Conservation (phyloP, 2,329 filamentous ascomycete genomes). For the Phialophora tarda region DNA sequence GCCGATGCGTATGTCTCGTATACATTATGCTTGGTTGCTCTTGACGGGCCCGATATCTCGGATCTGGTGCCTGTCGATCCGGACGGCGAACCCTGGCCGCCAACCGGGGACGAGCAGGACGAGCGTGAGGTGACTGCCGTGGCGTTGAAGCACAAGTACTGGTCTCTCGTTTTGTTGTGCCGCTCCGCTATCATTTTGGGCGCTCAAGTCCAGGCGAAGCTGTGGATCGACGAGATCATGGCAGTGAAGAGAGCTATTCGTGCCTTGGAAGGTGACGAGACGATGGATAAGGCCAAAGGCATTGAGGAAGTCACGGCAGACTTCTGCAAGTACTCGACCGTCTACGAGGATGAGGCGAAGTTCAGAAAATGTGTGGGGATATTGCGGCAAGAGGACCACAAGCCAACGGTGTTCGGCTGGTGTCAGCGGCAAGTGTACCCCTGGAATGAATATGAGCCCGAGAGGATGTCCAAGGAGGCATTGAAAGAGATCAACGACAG, state of each 20-base stretch:
- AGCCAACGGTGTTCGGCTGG: constrained; percentile 41
- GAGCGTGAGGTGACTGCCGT: constrained; percentile 44
- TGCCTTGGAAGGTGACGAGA: background rate
- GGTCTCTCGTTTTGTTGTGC: constrained; percentile 27
- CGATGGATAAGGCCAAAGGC: constrained; percentile 3
- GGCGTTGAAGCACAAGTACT: constrained; percentile 31
- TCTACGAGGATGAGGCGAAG: constrained; percentile 37
- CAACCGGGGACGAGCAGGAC: constrained; percentile 45
- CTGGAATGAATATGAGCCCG: constrained; percentile 67
- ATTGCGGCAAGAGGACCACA: constrained; percentile 8
- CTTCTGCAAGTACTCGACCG: constrained; percentile 49
- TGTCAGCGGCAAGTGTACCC: constrained; percentile 64
- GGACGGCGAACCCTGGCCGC: constrained; percentile 41
- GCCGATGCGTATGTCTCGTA: constrained; percentile 90
- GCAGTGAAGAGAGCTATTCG: constrained; percentile 11
- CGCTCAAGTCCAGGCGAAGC: constrained; percentile 27
- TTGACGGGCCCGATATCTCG: constrained; percentile 75
- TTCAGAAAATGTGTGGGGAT: constrained; percentile 15
- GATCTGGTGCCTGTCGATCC: constrained; percentile 66
- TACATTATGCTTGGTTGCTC: constrained; percentile 70
- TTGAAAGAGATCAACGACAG: constrained; percentile 73
- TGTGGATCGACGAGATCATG: constrained; percentile 30
- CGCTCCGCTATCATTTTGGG: constrained; percentile 30
- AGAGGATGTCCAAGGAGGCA: constrained; percentile 60
- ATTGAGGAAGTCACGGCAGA: constrained; percentile 44